These are phyloP conservation scores for Chondrostereum purpureum DNA, from an alignment of 1,284 basidiomycete species.

Conservation along the genomic window DNA sequence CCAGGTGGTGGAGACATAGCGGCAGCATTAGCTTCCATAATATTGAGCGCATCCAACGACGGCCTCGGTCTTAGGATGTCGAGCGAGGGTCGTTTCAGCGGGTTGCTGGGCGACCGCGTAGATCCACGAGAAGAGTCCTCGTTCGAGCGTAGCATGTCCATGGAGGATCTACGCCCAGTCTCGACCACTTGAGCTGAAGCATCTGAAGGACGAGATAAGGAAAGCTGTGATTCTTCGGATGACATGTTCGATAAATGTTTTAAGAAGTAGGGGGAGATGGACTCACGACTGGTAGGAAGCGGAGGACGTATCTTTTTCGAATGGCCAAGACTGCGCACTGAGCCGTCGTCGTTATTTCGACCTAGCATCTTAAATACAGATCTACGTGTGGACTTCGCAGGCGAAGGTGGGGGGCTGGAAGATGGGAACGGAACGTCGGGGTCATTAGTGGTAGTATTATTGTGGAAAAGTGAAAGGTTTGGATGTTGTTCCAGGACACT, in stretches of 20 bases:
- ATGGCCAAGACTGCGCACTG: not conserved
- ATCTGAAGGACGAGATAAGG: slow-evolving; percentile 32
- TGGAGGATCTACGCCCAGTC: slow-evolving; percentile 19
- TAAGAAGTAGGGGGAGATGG: slow-evolving; percentile 7
- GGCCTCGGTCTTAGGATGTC: slow-evolving; percentile 18
- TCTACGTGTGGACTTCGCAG: slow-evolving; percentile 31
- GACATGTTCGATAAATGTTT: not conserved
- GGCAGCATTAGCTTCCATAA: slow-evolving; percentile 6
- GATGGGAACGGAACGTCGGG: slow-evolving; percentile 30
- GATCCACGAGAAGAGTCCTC: slow-evolving; percentile 16
- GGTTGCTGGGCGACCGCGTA: slow-evolving; percentile 11
- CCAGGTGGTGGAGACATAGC: slow-evolving; percentile 13
- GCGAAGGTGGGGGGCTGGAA: slow-evolving; percentile 43
- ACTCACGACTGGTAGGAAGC: slow-evolving; percentile 37
- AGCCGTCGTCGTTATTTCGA: not conserved
- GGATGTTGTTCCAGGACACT: slow-evolving; percentile 37
- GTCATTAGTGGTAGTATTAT: slow-evolving; percentile 18
- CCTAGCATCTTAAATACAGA: slow-evolving; percentile 31
- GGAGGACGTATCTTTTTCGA: slow-evolving; percentile 16
- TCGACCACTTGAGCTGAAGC: slow-evolving; percentile 18
- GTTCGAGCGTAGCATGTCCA: slow-evolving; percentile 19
- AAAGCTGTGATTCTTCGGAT: slow-evolving; percentile 39
- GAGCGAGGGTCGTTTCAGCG: slow-evolving; percentile 22
- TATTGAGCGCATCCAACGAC: slow-evolving; percentile 10
- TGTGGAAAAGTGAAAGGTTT: slow-evolving; percentile 41